Evolutionary conservation across 1,284 basidiomycete species (phyloP).

Genomic region (Inonotus hispidus): DNA sequence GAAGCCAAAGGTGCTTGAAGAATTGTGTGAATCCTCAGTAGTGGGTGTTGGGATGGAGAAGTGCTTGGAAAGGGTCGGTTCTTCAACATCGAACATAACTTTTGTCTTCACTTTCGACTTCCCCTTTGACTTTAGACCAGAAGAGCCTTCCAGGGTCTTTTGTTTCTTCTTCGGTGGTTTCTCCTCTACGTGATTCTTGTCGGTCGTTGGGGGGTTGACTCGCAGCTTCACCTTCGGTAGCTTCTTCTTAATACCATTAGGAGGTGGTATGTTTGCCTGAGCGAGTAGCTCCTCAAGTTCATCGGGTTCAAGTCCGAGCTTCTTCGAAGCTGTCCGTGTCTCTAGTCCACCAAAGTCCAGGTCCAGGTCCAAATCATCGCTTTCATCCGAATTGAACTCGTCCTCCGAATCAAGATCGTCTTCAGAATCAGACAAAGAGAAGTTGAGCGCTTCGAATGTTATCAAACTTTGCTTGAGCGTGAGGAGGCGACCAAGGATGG

Average conservation of each 20-base stretch:
- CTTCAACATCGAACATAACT: slow-evolving; percentile 64
- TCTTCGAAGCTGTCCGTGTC: slow-evolving; percentile 21
- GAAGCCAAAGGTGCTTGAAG: slow-evolving; percentile 39
- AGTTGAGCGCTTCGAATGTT: slow-evolving; percentile 79
- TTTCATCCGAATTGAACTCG: slow-evolving; percentile 30
- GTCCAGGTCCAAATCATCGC: slow-evolving; percentile 16
- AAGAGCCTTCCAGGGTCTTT: slow-evolving; percentile 29
- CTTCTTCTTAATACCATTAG: slow-evolving; percentile 20
- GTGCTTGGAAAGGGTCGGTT: slow-evolving; percentile 56
- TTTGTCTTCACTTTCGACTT: background rate
- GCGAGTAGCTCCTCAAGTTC: slow-evolving; percentile 53
- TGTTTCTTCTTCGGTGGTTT: slow-evolving; percentile 37
- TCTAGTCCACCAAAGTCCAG: slow-evolving; percentile 21
- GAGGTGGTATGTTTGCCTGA: slow-evolving; percentile 37
- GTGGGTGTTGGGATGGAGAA: slow-evolving; percentile 18
- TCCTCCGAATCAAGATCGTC: slow-evolving; percentile 26
- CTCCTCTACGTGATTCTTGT: slow-evolving; percentile 19
- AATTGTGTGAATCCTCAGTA: slow-evolving; percentile 24
- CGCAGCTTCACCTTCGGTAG: background rate
- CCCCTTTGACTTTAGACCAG: slow-evolving; percentile 16
- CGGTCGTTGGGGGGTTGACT: background rate
- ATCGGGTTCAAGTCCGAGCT: slow-evolving; percentile 38
- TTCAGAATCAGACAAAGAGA: slow-evolving; percentile 50
- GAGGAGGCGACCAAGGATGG: slow-evolving; percentile 78
- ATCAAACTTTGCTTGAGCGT: slow-evolving; percentile 81